Base-by-base conservation (phyloP, 2,329 filamentous ascomycete species). In the Neoscytalidium dimidiatum region DNA sequence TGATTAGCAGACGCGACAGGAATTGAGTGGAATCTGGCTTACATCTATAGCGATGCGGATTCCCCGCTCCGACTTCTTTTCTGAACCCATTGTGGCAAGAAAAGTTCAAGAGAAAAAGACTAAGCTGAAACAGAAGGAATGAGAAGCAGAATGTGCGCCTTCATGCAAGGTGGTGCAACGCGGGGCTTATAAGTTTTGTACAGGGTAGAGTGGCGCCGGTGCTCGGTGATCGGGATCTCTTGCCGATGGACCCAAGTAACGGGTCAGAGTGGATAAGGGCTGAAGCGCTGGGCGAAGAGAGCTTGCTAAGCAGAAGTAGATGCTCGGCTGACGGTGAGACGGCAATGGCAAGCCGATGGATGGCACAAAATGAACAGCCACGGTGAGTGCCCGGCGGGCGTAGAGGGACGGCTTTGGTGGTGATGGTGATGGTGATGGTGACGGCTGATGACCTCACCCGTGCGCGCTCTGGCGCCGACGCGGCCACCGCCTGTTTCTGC, bases 21-120 rank as follows among this genome's bases (percentile, higher is more conserved):
- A 43, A 49, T 29, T 14, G 38, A 56, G 46, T 52, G 53, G 51
- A 13, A 53, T 31, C 19, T 6, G 35, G 62, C 70, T 35, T 69
- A 79, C 78, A 64, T 84, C 82, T 67, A 93, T 93, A 69, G 90
- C 90, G 70, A 93, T 92, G 73, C 89, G 88, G 71, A 92, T 88
- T 65, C 89, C 89, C 67, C 86, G 84, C 69, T 78, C 74, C 7
- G 21, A 52, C 41, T 33, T 66, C 35, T 56, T 49, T n/a, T 33
- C 44, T 13, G 63, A 65, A 60, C 31, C 49, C 57, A 62, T 66
- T 43, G 53, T 62, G 38, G 1, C 17, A 26, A n/a, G 26, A 33
- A 26, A 26, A 28, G 31, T 23, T 46, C 7, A 33, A 46, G 13
- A n/a, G 7, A 38, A 62, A 13, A n/a, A 21, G 4, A 23, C 17